Base-by-base conservation (phyloP, 2,329 filamentous ascomycete genomes). In the Podosphaera fusca region DNA sequence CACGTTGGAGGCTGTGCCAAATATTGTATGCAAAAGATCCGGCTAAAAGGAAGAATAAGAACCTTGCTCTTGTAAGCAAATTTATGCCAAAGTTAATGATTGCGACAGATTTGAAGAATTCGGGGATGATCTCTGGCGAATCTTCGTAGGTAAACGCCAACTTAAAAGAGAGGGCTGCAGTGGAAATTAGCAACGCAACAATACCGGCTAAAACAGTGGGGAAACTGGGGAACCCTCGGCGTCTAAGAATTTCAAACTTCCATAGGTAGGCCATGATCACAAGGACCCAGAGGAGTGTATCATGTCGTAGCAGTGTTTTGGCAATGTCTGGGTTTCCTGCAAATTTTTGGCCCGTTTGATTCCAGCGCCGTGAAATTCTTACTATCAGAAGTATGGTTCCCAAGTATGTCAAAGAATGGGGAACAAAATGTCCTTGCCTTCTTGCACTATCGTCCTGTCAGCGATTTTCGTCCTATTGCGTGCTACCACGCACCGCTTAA, bases 341-440 rank as follows among this genome's bases (percentile, higher is more conserved):
- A 64, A 87, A 89, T 68, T 98, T 98, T 67, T 96, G 90, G 3
- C 92, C 92, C 0, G 92, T 96, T 68, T 96, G 92, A 66, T 96
- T 96, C 90, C 90, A 98, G 57, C 84, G 78, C 49, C 87, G 74
- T 42, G 81, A 72, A 2, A 94, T 64, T 40, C 89, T 78, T 56
- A 86, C 76, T 6, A 79, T 70, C 1, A 75, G 64, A 6, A 90
- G 72, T 0, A 85, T 72, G 36, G 75, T 63, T 12, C 77, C 45
- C 10, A 62, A 55, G 14, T 55, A 58, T 7, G 64, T 56, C 7
- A 61, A 54, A 7, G 54, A 21, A 21, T 21, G 30, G 50, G 60
- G 55, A 50, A 53, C 47, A 12, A 56, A 2, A 21, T 56, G 56
- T 33, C 34, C 51, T 46, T 60, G 52, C 52, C 61, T 63, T 31